phyloP scores from a whole-genome alignment of 805 yeast genomes.

The Schwanniomyces polymorphus region DNA sequence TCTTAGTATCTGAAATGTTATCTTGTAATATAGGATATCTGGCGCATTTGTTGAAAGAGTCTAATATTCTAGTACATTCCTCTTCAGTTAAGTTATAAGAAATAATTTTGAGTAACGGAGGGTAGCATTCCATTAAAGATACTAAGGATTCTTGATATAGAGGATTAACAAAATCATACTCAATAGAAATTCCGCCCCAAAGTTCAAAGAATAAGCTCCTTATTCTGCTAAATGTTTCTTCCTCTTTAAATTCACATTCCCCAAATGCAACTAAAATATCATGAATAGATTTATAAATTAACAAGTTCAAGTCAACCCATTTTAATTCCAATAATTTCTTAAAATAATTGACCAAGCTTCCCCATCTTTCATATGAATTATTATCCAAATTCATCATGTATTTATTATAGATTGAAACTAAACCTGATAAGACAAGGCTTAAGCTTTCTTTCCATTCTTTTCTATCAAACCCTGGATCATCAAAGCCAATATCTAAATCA shows the following conservation, averaged over 20 bases:
- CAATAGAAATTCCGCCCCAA: constrained; percentile 46
- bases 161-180: constrained; percentile 42
- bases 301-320: constrained; percentile 53
- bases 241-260: constrained; percentile 1
- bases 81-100: constrained; percentile 25
- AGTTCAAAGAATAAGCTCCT: constrained; percentile 46
- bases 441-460: constrained; percentile 63
- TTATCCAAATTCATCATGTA: constrained; percentile 43
- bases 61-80: constrained; percentile 51
- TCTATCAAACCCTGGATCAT: constrained; percentile 21
- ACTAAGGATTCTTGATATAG: constrained; percentile 62
- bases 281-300: constrained; percentile 55
- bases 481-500: constrained; percentile 22
- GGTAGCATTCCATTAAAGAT: constrained; percentile 54
- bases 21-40: constrained; percentile 73
- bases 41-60: constrained; percentile 62
- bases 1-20: constrained; percentile 48
- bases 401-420: constrained; percentile 59
- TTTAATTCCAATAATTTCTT: constrained; percentile 34
- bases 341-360: constrained; percentile 51
- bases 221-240: constrained; percentile 11
- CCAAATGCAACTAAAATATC: constrained; percentile 43
- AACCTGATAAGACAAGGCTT: constrained; percentile 60
- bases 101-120: constrained; percentile 43
- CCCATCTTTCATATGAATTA: constrained; percentile 48